Percentiles rank a stretch among this genome's conserved stretches.
Conservation (phyloP, 2,329 filamentous ascomycete species). For the Aspergillus texensis region DNA sequence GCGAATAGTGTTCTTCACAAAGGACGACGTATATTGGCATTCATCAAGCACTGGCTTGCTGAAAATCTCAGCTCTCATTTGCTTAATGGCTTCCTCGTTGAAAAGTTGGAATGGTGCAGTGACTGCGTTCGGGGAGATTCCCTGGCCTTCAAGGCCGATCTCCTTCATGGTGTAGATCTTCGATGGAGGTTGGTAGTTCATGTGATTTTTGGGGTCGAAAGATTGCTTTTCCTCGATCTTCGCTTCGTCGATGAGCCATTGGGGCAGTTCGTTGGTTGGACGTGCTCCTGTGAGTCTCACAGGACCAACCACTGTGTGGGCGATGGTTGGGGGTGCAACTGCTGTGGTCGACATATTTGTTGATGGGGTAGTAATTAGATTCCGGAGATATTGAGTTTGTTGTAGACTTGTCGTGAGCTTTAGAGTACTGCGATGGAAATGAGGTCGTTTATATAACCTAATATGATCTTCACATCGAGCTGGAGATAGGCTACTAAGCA, state of each 20-base stretch:
- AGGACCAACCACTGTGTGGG: constrained; percentile 12
- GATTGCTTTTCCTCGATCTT: constrained; percentile 8
- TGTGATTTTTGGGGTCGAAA: constrained; percentile 58
- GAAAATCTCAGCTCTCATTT: constrained; percentile 63
- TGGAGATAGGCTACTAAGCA: not conserved
- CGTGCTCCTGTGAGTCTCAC: constrained; percentile 20
- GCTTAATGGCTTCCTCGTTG: constrained; percentile 59
- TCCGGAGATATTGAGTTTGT: not conserved
- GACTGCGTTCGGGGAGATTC: constrained; percentile 63
- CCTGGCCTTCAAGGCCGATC: constrained; percentile 48
- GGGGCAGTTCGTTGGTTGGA: constrained; percentile 17
- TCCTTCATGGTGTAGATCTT: constrained; percentile 64
- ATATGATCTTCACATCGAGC: not conserved
- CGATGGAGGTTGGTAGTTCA: constrained; percentile 53
- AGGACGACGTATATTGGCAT: constrained; percentile 61
- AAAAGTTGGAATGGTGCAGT: constrained; percentile 67
- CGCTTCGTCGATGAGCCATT: constrained; percentile 15
- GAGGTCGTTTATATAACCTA: not conserved
- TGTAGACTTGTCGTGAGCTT: not conserved
- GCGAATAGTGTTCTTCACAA: constrained; percentile 51
- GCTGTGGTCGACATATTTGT: constrained; percentile 1
- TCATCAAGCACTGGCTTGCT: constrained; percentile 57
- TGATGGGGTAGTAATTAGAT: not conserved
- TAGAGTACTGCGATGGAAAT: accelerated
- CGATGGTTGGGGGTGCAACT: not conserved